Percentiles rank a stretch among this genome's conserved stretches.
Conservation (phyloP, 1,284 basidiomycete species). For the Salmacisia buchloeana region DNA sequence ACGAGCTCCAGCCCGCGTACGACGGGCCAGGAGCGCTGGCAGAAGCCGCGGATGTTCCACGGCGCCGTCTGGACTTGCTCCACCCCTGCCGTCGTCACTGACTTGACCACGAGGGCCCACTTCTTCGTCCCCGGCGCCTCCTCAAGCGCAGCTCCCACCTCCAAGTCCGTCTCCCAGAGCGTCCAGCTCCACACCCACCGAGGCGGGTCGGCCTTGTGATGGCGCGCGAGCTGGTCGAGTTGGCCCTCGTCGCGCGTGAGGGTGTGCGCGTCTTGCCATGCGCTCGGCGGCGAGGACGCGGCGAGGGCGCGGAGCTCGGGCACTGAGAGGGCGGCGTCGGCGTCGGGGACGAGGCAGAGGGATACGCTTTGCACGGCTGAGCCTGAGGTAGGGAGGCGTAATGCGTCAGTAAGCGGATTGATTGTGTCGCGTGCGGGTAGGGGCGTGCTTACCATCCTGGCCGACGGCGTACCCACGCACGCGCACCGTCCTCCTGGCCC, state of each 20-base stretch:
- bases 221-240: neutral
- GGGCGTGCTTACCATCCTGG: constrained; percentile 18
- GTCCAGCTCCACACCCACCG: constrained; percentile 25
- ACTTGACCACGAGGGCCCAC: constrained; percentile 21
- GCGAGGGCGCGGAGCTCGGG: neutral
- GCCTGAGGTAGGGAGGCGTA: no score
- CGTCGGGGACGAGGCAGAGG: neutral
- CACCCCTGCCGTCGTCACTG: constrained; percentile 25
- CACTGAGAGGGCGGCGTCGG: neutral
- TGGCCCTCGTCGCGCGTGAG: constrained; percentile 6
- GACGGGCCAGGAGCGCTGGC: constrained; percentile 30
- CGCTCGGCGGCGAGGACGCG: neutral
- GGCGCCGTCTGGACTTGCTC: constrained; percentile 23
- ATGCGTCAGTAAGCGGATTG: no score
- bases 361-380: neutral
- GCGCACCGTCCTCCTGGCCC: neutral
- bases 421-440: no score
- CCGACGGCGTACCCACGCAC: constrained; percentile 27
- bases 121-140: neutral
- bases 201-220: neutral
- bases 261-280: no score
- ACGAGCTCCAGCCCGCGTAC: constrained; percentile 12
- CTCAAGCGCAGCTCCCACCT: neutral
- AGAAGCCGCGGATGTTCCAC: constrained; percentile 34
- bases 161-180: constrained; percentile 21